Conservation (phyloP, 2,329 filamentous ascomycete genomes). For the Lasiodiplodia gonubiensis region DNA sequence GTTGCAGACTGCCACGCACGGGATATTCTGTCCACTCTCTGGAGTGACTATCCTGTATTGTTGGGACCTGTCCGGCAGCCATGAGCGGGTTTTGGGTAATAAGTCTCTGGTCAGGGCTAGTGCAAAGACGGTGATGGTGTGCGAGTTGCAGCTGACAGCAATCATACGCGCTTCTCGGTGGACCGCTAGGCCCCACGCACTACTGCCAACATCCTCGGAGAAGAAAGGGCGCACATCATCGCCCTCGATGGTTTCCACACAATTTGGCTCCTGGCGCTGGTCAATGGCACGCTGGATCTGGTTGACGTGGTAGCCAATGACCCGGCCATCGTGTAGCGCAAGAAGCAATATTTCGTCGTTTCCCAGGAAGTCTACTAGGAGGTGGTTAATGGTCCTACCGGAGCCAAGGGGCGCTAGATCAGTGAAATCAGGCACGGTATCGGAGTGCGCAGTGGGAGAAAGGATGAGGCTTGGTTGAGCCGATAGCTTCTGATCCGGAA, state of each 20-base stretch:
- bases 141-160: conserved; percentile 80
- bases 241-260: conserved; percentile 46
- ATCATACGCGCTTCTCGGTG: conserved; percentile 83
- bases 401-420: background rate
- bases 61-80: conserved; percentile 8
- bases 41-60: conserved; percentile 15
- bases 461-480: conserved; percentile 46
- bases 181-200: conserved; percentile 88
- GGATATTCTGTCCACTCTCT: conserved; percentile 56
- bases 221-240: conserved; percentile 65
- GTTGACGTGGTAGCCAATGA: conserved; percentile 48
- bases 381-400: conserved; percentile 50
- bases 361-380: conserved; percentile 53
- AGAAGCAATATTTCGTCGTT: conserved; percentile 57
- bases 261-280: conserved; percentile 18
- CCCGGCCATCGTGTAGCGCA: conserved; percentile 63
- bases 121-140: conserved; percentile 63
- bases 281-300: conserved; percentile 39
- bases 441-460: conserved; percentile 46
- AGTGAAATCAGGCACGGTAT: conserved; percentile 37
- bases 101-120: conserved; percentile 57
- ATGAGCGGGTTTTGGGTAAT: background rate
- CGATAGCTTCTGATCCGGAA: conserved; percentile 49
- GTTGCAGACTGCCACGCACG: conserved; percentile 64
- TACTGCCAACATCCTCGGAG: conserved; percentile 73